Base-by-base conservation (phyloP, 148 eudicot species). In the Dianthus caryophyllus region DNA sequence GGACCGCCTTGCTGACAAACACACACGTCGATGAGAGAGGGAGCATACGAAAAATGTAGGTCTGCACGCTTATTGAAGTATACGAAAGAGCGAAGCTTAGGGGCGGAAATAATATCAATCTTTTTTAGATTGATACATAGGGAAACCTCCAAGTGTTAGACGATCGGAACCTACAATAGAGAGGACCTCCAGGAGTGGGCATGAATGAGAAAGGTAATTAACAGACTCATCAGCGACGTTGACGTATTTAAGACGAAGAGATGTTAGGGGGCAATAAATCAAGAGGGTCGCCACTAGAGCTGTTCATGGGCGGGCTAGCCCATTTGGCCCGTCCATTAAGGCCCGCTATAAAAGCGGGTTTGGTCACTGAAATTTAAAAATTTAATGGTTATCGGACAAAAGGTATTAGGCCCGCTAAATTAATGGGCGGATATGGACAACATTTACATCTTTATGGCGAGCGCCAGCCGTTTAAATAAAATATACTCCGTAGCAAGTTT, bases 51-150 rank as follows among this genome's bases (percentile, higher is more conserved):
- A 26, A 65, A 27, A 29, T n/a, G 41, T 18, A 65, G 26, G 22
- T 65, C 57, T 48, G 30, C 29, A 30, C 44, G 20, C 4, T 14
- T 2, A 33, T 30, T 48, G 14, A 13, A 4, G 25, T 22, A 33
- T 46, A 9, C 3, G 29, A 64, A 64, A 22, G 69, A 65, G 52
- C 15, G 1, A n/a, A 65, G 69, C 52, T 65, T 65, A 25, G 41
- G 41, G 57, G 56, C 39, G 8, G 24, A n/a, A n/a, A n/a, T 47
- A 26, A 65, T 65, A 31, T 65, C 26, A n/a, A 65, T 50, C 1
- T 2, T 29, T 27, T 65, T 31, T 43, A 65, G 39, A 2, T 65
- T 27, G 41, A 0, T 3, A 26, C 57, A 65, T 6, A 0, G 12
- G 3, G 43, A 15, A 11, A 65, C 57, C 69, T 65, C 56, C 27